phyloP scores from a whole-genome alignment of 140 eudicot genomes.

The Flaveria floridana region DNA sequence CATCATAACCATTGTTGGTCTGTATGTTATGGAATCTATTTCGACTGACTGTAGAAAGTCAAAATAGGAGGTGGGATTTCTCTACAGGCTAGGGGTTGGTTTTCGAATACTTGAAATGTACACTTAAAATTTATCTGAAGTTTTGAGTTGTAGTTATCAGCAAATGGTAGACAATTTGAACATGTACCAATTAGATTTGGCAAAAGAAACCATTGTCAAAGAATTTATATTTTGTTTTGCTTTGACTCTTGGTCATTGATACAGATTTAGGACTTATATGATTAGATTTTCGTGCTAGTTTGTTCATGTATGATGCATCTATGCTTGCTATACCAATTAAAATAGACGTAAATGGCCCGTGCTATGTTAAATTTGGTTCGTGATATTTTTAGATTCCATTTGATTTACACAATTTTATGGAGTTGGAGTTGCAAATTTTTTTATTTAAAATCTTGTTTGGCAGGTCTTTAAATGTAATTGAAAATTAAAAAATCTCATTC shows the following conservation, averaged over 20 bases:
- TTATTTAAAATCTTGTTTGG: too few relatives aligned
- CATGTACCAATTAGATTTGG: slow-evolving; percentile 15
- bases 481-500: too few relatives aligned
- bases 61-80: slow-evolving; percentile 21
- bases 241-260: not conserved
- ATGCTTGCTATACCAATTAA: too few relatives aligned
- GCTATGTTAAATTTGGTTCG: too few relatives aligned
- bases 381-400: too few relatives aligned
- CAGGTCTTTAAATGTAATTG: too few relatives aligned
- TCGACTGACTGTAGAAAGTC: slow-evolving; percentile 27
- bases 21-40: slow-evolving; percentile 23
- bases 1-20: slow-evolving; percentile 5
- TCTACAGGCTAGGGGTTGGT: slow-evolving; percentile 1
- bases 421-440: too few relatives aligned
- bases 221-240: not conserved
- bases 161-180: slow-evolving; percentile 10
- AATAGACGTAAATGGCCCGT: too few relatives aligned
- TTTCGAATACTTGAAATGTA: slow-evolving; percentile 6
- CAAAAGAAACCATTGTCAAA: not conserved
- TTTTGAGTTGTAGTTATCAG: slow-evolving; percentile 5
- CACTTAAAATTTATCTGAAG: slow-evolving; percentile 4
- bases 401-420: too few relatives aligned
- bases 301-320: too few relatives aligned
- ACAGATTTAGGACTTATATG: not conserved
- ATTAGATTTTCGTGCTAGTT: not conserved